Percentiles rank a stretch among this genome's conserved stretches.
These are phyloP conservation scores for Endocladia muricata DNA, from an alignment of 31 red algal genomes.

Conservation along the genomic window DNA sequence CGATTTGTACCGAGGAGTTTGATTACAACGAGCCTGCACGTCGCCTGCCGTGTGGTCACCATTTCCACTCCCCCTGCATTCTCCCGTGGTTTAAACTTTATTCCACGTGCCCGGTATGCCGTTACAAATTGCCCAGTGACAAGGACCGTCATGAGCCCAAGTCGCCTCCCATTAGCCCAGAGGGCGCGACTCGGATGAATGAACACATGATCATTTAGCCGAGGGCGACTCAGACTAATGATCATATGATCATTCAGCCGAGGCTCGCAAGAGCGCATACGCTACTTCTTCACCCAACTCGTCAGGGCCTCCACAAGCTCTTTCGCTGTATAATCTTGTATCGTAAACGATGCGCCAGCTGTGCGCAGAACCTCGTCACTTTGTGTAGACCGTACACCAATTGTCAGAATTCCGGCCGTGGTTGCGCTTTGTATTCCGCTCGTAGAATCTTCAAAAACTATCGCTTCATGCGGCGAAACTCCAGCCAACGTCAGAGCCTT, in stretches of 20 bases:
- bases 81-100: constrained; percentile 71
- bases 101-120: constrained; percentile 79
- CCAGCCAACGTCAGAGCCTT: constrained; percentile 18
- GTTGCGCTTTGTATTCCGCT: constrained; percentile 29
- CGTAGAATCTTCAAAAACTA: constrained; percentile 70
- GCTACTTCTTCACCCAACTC: constrained; percentile 32
- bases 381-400: constrained; percentile 59
- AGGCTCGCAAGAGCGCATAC: no score
- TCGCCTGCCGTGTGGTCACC: constrained; percentile 78
- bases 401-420: constrained; percentile 48
- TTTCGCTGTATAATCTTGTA: constrained; percentile 41
- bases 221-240: constrained; percentile 17
- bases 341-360: constrained; percentile 43
- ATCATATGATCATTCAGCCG: constrained; percentile 42
- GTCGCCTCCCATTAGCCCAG: not conserved
- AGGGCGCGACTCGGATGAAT: constrained; percentile 25
- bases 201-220: constrained; percentile 42
- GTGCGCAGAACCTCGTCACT: constrained; percentile 20
- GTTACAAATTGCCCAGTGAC: constrained; percentile 64
- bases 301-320: constrained; percentile 13
- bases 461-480: constrained; percentile 30
- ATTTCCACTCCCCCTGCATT: constrained; percentile 79
- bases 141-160: constrained; percentile 47
- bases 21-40: constrained; percentile 32
- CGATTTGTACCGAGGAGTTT: constrained; percentile 79